These are phyloP conservation scores for Penicillium sp. DNA, from an alignment of 2,329 filamentous ascomycete species.

Conservation along the genomic window DNA sequence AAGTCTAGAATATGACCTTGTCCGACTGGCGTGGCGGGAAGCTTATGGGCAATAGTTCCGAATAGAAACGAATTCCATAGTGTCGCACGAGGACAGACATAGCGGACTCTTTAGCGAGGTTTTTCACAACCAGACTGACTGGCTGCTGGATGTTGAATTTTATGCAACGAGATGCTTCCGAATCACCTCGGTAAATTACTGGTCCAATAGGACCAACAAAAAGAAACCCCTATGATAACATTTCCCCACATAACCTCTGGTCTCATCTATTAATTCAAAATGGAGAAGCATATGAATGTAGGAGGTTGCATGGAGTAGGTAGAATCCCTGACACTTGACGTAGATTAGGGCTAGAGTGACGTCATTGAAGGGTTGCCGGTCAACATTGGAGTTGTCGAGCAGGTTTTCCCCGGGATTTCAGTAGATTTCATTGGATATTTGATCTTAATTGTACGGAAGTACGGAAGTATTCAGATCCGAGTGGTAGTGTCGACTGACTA, in stretches of 20 bases:
- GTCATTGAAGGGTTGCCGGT: neutral
- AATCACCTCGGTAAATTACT: no score
- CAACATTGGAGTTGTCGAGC: neutral
- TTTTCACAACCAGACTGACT: no score
- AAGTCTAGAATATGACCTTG: no score
- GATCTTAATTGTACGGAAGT: neutral
- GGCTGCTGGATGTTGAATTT: no score
- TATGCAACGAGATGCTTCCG: no score
- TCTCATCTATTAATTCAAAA: neutral
- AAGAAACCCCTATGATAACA: neutral
- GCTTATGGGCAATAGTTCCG: no score
- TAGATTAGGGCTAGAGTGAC: neutral
- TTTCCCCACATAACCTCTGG: neutral
- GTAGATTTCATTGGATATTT: neutral
- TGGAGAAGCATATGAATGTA: neutral
- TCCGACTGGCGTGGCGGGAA: no score
- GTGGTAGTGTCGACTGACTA: neutral
- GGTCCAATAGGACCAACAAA: neutral
- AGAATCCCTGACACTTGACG: neutral
- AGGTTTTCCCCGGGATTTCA: neutral
- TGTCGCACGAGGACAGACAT: no score
- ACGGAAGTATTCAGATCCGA: neutral
- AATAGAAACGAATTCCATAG: no score
- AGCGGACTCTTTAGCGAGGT: no score
- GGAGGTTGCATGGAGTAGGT: neutral